These are phyloP conservation scores for Boletus reticulatus DNA, from an alignment of 768 basidiomycete genomes.

Conservation along the genomic window DNA sequence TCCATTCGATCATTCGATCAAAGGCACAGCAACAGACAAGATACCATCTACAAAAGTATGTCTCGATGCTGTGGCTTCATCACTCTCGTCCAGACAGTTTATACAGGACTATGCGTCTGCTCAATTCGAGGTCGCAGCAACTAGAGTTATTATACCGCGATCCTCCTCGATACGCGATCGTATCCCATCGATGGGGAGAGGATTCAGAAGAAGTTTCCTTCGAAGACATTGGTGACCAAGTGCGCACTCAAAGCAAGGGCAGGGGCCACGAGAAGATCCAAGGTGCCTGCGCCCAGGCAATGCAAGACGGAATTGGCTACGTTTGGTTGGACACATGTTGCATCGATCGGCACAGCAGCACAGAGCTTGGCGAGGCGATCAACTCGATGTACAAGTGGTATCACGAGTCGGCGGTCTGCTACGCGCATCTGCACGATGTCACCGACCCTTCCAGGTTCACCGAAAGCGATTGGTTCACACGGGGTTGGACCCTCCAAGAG, in stretches of 20 bases:
- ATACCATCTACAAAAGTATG: neutral
- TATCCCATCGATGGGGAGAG: conserved; percentile 29
- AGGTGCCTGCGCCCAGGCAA: conserved; percentile 18
- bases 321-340: conserved; percentile 36
- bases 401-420: conserved; percentile 22
- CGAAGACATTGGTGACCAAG: conserved; percentile 20
- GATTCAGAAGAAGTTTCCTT: conserved; percentile 24
- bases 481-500: conserved; percentile 34
- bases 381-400: conserved; percentile 37
- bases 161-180: conserved; percentile 19
- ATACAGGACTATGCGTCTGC: conserved; percentile 21
- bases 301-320: conserved; percentile 12
- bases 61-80: neutral
- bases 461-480: conserved; percentile 29
- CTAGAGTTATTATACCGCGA: conserved; percentile 12
- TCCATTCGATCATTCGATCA: neutral
- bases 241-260: conserved; percentile 6
- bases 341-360: conserved; percentile 27
- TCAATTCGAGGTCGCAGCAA: conserved; percentile 15
- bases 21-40: neutral
- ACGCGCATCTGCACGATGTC: conserved; percentile 29
- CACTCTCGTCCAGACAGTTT: neutral
- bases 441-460: conserved; percentile 10
- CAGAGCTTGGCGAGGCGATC: conserved; percentile 31
- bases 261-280: conserved; percentile 25